Conservation (phyloP, 73 alveolate genomes). For the Diophrys sp. region DNA sequence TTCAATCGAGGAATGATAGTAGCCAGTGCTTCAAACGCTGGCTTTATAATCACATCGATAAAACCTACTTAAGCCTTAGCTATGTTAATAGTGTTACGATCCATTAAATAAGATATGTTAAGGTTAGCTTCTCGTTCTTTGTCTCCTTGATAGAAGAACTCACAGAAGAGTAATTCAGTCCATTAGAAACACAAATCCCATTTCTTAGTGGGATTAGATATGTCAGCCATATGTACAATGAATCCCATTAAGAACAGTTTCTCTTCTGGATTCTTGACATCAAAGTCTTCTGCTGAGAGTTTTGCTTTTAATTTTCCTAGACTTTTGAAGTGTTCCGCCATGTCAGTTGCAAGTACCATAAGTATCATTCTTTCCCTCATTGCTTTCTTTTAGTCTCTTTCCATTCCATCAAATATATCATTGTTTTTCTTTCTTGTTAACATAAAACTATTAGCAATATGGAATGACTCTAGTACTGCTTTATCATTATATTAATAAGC, state of each 20-base stretch:
- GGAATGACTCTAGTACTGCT: conserved; percentile 21
- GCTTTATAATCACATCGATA: conserved; percentile 38
- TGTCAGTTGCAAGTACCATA: conserved; percentile 78
- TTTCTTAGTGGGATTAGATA: too few species aligned
- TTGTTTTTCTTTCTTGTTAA: conserved; percentile 11
- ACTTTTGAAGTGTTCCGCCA: conserved; percentile 76
- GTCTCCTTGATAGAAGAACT: too few species aligned
- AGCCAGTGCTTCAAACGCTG: conserved; percentile 23
- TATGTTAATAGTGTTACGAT: conserved; percentile 59
- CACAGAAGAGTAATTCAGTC: too few species aligned
- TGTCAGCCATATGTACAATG: conserved; percentile 72
- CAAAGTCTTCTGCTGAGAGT: conserved; percentile 58
- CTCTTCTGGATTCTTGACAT: conserved; percentile 40
- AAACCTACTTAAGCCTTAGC: conserved; percentile 60
- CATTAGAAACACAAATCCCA: conserved; percentile 48
- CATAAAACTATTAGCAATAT: conserved; percentile 35
- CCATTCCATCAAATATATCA: conserved; percentile 37
- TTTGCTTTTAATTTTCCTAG: conserved; percentile 57
- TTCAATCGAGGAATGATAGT: background rate
- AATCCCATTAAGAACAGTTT: conserved; percentile 30
- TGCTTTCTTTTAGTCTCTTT: conserved; percentile 51
- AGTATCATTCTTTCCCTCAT: conserved; percentile 67
- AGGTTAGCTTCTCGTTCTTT: conserved; percentile 43
- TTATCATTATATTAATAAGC: conserved; percentile 82
- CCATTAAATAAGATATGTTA: conserved; percentile 48